Evolutionary conservation across 1,284 basidiomycete species (phyloP), one percentile per base, ranked within the genome.

Genomic region (Moesziomyces globuligerus): DNA sequence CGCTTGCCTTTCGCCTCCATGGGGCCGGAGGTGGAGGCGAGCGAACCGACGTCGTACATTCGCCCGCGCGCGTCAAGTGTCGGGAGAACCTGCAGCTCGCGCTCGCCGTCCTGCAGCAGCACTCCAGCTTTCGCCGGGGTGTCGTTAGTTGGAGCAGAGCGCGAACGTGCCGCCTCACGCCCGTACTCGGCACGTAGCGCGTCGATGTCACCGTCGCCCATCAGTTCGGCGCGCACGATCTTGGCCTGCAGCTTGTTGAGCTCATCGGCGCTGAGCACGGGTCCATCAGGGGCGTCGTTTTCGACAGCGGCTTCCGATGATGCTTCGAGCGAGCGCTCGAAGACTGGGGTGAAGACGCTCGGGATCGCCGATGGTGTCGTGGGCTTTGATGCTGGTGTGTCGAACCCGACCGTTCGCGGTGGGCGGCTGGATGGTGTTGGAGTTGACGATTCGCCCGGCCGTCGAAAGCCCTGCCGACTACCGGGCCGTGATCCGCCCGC

Each of bases 191-290:
- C 86, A 82, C 96, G 91, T 40, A 98, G 84, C 25, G 86, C 85
- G 26, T 91, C 90, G 75, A 93, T 87, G 0, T 90, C 86, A 15
- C 88, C 85, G 42, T 85, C 84, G 20, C 86, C 87, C 86, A 91
- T 91, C 24, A 98, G 86, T 82, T 92, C 95, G 9, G 95, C 94
- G 18, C 93, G 89, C 17, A 98, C 84, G 1, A 96, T 93, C 72
- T 90, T 90, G 7, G 95, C 96, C 83, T 98, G 94, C 1, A 98
- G 84, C 77, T 90, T 91, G 84, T 98, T 98, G 39, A 98, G 86
- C 32, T 90, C 91, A 34, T 83, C 83, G 8, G 84, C 78, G 0
- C 83, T 83, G 49, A 86, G 66, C 24, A 67, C 42, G 28, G 61
- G 57, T 3, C 56, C 36, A 39, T 62, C 58, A 0, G 67, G 71